These are phyloP conservation scores for Sideroxylon spinosum DNA, from an alignment of 179 eudicot species.

Conservation along the genomic window DNA sequence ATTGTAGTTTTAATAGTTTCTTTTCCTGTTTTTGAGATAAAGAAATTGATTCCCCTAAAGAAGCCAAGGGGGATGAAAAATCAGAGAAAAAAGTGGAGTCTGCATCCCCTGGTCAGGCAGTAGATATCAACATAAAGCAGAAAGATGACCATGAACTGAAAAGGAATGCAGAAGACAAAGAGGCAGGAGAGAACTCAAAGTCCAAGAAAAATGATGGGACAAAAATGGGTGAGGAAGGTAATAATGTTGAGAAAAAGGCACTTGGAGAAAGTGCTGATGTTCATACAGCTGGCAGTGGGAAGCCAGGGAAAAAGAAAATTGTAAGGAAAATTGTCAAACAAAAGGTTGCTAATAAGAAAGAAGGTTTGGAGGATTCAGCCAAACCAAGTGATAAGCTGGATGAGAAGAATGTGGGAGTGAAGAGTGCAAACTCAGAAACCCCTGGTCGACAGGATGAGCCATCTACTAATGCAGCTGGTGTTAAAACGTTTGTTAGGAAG, in stretches of 20 bases:
- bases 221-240: conserved; percentile 29
- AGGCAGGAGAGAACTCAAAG: conserved; percentile 26
- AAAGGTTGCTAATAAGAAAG: conserved; percentile 49
- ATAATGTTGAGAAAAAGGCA: conserved; percentile 33
- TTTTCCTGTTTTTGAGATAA: conserved; percentile 22
- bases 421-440: conserved; percentile 25
- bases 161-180: conserved; percentile 27
- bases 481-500: conserved; percentile 55
- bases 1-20: conserved; percentile 8
- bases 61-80: conserved; percentile 39
- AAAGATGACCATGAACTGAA: conserved; percentile 27
- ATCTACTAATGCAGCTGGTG: conserved; percentile 38
- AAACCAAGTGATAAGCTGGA: conserved; percentile 35
- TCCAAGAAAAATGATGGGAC: conserved; percentile 34
- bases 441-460: conserved; percentile 38
- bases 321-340: conserved; percentile 64
- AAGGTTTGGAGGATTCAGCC: conserved; percentile 28
- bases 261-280: conserved; percentile 27
- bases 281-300: conserved; percentile 26
- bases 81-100: conserved; percentile 41
- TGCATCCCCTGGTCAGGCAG: conserved; percentile 24
- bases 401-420: conserved; percentile 31
- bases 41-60: conserved; percentile 37
- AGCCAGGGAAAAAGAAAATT: conserved; percentile 66
- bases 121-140: conserved; percentile 31